Evolutionary conservation across 148 eudicot species (phyloP).

Genomic region (Heliosperma pusillum): DNA sequence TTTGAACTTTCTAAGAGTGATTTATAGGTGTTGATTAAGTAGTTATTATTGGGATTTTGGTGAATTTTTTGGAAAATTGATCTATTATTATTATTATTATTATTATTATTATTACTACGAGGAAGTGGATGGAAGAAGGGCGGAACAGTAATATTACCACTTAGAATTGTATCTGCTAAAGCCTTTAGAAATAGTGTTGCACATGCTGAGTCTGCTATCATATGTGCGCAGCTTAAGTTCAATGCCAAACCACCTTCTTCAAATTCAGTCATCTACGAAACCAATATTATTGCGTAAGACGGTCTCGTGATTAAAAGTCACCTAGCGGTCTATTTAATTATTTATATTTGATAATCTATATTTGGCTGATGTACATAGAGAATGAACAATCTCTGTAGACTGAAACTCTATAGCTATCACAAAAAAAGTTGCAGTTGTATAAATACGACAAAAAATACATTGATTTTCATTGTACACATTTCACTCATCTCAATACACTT

Average conservation of each 20-base stretch:
- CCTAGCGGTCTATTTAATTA: too few species aligned
- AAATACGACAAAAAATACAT: too few species aligned
- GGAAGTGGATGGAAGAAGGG: constrained; percentile 64
- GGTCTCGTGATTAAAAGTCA: too few species aligned
- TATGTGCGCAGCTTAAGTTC: constrained; percentile 64
- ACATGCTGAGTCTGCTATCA: constrained; percentile 49
- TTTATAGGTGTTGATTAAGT: constrained; percentile 46
- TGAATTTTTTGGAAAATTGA: constrained; percentile 7
- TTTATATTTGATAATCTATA: too few species aligned
- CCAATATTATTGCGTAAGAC: too few species aligned
- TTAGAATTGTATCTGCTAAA: constrained; percentile 42
- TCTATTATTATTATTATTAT: constrained; percentile 25
- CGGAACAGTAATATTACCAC: constrained; percentile 38
- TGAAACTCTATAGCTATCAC: too few species aligned
- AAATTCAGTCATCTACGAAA: constrained; percentile 51
- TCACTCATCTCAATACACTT: too few species aligned
- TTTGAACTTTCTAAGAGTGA: constrained; percentile 25
- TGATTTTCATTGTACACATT: too few species aligned
- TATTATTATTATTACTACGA: constrained; percentile 27
- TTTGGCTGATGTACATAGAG: too few species aligned
- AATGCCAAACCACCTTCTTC: constrained; percentile 72
- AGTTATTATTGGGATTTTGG: constrained; percentile 19
- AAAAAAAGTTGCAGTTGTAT: too few species aligned
- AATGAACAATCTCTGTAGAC: too few species aligned
- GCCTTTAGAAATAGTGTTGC: constrained; percentile 51